These are phyloP conservation scores for Rauvolfia tetraphylla DNA, from an alignment of 257 asterid species.

Conservation along the genomic window DNA sequence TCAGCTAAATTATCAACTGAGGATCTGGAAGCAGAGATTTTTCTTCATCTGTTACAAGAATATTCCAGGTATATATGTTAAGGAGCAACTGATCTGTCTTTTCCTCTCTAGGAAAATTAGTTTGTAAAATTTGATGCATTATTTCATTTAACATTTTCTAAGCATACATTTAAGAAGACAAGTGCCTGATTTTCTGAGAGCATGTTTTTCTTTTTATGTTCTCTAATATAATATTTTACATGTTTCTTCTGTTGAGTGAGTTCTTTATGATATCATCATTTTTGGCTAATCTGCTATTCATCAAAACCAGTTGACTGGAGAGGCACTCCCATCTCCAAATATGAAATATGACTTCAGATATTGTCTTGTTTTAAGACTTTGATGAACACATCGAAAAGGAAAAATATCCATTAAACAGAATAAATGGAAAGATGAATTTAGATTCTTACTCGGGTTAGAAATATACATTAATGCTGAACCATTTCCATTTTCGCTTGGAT, in stretches of 20 bases:
- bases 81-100: not conserved
- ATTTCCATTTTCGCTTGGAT: too few relatives aligned
- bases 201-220: not conserved
- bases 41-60: slow-evolving; percentile 83
- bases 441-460: too few relatives aligned
- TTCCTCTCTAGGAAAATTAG: not conserved
- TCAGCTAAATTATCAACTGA: slow-evolving; percentile 74
- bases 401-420: too few relatives aligned
- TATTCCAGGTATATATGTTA: slow-evolving; percentile 54
- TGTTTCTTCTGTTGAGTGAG: not conserved
- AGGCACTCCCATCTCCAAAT: not conserved
- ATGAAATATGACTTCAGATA: not conserved
- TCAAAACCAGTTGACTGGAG: not conserved
- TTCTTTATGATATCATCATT: not conserved
- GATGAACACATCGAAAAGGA: too few relatives aligned
- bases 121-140: not conserved
- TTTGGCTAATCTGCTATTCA: not conserved
- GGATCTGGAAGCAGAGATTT: slow-evolving; percentile 88
- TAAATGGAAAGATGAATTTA: too few relatives aligned
- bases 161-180: not conserved
- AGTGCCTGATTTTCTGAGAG: not conserved
- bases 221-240: not conserved
- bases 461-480: too few relatives aligned
- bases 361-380: too few relatives aligned
- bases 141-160: slow-evolving; percentile 1